phyloP scores from a whole-genome alignment of 352 stramenopile genomes.

The Phytophthora pseudosyringae region DNA sequence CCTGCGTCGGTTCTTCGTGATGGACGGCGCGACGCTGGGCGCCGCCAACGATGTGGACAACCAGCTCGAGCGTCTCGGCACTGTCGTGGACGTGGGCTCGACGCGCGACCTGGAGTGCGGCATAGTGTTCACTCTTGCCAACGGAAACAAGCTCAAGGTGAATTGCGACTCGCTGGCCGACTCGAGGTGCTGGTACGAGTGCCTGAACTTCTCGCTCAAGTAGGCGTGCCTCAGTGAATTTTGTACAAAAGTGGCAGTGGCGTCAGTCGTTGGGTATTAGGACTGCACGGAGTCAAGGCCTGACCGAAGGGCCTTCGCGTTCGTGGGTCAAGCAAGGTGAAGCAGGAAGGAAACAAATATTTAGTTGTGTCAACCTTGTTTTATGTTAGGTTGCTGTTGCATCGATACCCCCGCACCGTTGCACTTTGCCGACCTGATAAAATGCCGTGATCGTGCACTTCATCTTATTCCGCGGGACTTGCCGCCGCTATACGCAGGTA shows the following conservation, averaged over 20 bases:
- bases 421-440: not conserved
- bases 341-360: slow-evolving; percentile 29
- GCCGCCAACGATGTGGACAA: slow-evolving; percentile 86
- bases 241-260: slow-evolving; percentile 43
- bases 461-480: slow-evolving; percentile 11
- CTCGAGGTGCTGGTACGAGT: slow-evolving; percentile 78
- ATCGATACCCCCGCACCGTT: not conserved
- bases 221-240: slow-evolving; percentile 24
- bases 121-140: slow-evolving; percentile 70
- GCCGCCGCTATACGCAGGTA: not conserved
- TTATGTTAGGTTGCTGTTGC: not conserved
- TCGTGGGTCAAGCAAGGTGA: slow-evolving; percentile 23
- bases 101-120: slow-evolving; percentile 71
- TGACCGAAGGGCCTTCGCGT: slow-evolving; percentile 26
- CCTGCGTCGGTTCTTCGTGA: slow-evolving; percentile 79
- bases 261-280: slow-evolving; percentile 25
- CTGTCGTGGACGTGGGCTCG: slow-evolving; percentile 64
- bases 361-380: slow-evolving; percentile 31
- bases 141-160: slow-evolving; percentile 67
- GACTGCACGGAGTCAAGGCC: slow-evolving; percentile 15
- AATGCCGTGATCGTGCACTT: not conserved
- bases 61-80: slow-evolving; percentile 69
- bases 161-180: slow-evolving; percentile 77
- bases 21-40: slow-evolving; percentile 71
- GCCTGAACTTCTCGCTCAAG: slow-evolving; percentile 57